Evolutionary conservation across 352 stramenopile genomes (phyloP).

Genomic region (Phytophthora idaei): DNA sequence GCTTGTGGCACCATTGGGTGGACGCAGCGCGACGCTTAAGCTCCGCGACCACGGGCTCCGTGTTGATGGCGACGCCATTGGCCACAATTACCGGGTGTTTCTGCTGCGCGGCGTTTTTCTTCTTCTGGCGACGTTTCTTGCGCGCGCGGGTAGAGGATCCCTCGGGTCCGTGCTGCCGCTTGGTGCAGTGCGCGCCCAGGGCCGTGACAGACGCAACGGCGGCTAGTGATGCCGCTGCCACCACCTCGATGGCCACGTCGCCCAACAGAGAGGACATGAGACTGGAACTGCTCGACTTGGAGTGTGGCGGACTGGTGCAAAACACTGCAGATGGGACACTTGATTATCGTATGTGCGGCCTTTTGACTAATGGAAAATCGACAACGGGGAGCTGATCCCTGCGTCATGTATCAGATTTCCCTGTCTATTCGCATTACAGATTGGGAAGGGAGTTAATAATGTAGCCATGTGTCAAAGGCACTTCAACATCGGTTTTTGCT

Average conservation of each 20-base stretch:
- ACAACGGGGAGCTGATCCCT: neutral
- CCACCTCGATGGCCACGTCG: conserved; percentile 50
- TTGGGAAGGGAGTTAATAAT: conserved; percentile 1
- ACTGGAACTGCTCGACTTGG: neutral
- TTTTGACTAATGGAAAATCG: conserved; percentile 16
- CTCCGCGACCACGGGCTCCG: conserved; percentile 49
- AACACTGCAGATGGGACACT: conserved; percentile 1
- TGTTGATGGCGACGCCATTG: conserved; percentile 38
- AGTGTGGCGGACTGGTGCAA: conserved; percentile 11
- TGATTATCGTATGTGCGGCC: conserved; percentile 1
- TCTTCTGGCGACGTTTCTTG: conserved; percentile 45
- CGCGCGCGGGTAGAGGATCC: conserved; percentile 10
- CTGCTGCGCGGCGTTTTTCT: conserved; percentile 11
- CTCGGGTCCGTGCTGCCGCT: conserved; percentile 29
- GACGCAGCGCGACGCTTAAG: conserved; percentile 52
- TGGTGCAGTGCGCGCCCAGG: conserved; percentile 37
- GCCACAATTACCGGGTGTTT: conserved; percentile 35
- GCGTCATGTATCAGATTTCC: conserved; percentile 2
- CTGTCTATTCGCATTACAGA: conserved; percentile 11
- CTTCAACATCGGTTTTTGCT: conserved; percentile 19
- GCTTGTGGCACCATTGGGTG: conserved; percentile 59
- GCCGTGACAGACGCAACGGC: conserved; percentile 44
- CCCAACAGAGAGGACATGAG: conserved; percentile 19
- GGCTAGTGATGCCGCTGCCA: conserved; percentile 55
- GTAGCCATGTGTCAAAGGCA: conserved; percentile 20